Base-by-base conservation (phyloP, 768 basidiomycete species). In the Suillus bovinus region DNA sequence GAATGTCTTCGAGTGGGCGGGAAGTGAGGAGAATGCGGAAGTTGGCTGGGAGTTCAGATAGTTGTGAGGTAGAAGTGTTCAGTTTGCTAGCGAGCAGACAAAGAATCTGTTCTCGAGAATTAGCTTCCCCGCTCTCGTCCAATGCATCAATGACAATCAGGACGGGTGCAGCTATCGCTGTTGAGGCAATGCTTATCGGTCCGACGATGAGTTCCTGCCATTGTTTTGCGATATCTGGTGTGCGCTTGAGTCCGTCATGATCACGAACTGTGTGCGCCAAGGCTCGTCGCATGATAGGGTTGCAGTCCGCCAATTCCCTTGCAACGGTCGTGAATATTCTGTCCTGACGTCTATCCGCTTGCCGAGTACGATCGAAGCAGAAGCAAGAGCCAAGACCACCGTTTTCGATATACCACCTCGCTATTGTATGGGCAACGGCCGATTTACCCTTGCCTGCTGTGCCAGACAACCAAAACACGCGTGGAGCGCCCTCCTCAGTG, bases 101-200 rank as follows among this genome's bases (percentile, higher is more conserved):
- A 7, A 75, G 68, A 34, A 72, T 62, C 7, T 22, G 20, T n/a
- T 52, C 39, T 17, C 66, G 63, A 47, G 61, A 31, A 2, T 24
- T 36, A 6, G 36, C 38, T 5, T 66, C 57, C 9, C 61, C 61
- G 42, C 65, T 67, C 53, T 65, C 68, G 42, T 70, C 67, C 39
- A 72, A 52, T 4, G 59, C 71, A 42, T 74, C 73, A 20, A 73
- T 67, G 50, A 72, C 59, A 17, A 71, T 58, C 17, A 71, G 27
- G 6, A 70, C 62, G 20, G 68, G 73, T 10, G 66, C 64, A 46
- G 64, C 10, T 34, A 69, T 47, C 4, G 57, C 52, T 22, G 22
- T 46, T 4, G 44, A 46, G 22, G 39, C 59, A 9, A 31, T 44
- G 24, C 20, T 8, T 2, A 61, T 57, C 0, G 68, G 68, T 42